Conservation (phyloP, 495 filamentous ascomycete species). For the Penicillium fimorum region DNA sequence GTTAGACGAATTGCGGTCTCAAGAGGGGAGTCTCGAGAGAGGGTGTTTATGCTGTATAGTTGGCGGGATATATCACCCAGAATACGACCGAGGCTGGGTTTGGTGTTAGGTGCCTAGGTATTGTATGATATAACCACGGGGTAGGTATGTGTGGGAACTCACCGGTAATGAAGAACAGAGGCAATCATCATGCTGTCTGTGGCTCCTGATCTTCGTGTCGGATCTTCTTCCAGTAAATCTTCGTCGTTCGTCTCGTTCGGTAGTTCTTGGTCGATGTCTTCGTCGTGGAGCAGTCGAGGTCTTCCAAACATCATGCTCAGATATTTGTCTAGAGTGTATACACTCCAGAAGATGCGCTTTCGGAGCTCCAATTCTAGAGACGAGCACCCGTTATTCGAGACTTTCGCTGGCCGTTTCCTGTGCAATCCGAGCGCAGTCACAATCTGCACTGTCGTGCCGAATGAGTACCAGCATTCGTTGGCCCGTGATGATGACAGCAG, state of each 20-base stretch:
- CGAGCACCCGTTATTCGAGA: constrained; percentile 30
- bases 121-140: not conserved
- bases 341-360: constrained; percentile 58
- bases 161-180: constrained; percentile 47
- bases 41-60: constrained; percentile 47
- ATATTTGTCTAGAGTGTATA: constrained; percentile 57
- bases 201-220: constrained; percentile 31
- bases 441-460: constrained; percentile 46
- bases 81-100: constrained; percentile 41
- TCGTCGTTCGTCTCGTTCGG: constrained; percentile 55
- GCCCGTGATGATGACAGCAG: constrained; percentile 47
- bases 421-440: constrained; percentile 48
- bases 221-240: constrained; percentile 46
- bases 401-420: constrained; percentile 35
- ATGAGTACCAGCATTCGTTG: constrained; percentile 51
- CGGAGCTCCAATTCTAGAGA: constrained; percentile 43
- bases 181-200: constrained; percentile 49
- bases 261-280: constrained; percentile 53
- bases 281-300: constrained; percentile 52
- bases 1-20: constrained; percentile 41
- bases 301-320: constrained; percentile 55
- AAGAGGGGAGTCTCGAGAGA: constrained; percentile 38
- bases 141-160: constrained; percentile 5
- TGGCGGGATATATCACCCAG: constrained; percentile 47
- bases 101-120: constrained; percentile 3